phyloP scores from a whole-genome alignment of 75 land plant species.

The Adiantum capillusveneris region DNA sequence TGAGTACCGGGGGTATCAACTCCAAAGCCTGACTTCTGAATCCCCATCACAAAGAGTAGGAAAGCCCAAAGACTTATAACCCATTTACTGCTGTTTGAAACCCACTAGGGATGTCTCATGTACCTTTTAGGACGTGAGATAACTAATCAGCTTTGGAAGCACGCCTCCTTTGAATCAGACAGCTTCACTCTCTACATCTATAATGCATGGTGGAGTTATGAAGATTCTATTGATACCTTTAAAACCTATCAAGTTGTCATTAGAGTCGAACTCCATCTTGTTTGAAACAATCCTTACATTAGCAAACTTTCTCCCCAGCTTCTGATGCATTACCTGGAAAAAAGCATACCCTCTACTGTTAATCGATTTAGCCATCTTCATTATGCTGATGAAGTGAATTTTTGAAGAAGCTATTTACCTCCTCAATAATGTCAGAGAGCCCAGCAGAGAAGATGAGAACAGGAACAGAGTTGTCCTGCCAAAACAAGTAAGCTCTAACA shows the following conservation, averaged over 20 bases:
- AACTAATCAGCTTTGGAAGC: too few relatives aligned
- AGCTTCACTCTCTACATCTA: too few relatives aligned
- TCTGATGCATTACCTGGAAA: slow-evolving; percentile 79
- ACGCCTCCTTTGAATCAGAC: too few relatives aligned
- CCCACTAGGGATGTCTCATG: too few relatives aligned
- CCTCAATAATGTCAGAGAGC: slow-evolving; percentile 91
- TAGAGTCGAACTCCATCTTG: slow-evolving; percentile 68
- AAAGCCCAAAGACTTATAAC: too few relatives aligned
- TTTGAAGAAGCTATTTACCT: slow-evolving; percentile 37
- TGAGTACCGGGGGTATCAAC: too few relatives aligned
- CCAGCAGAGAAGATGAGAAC: slow-evolving; percentile 94
- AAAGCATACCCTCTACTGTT: neutral
- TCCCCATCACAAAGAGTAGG: too few relatives aligned
- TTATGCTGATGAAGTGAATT: neutral
- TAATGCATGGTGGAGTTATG: too few relatives aligned
- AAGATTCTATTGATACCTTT: slow-evolving; percentile 57
- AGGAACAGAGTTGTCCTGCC: slow-evolving; percentile 64
- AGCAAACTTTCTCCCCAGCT: slow-evolving; percentile 66
- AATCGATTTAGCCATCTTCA: neutral
- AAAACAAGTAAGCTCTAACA: slow-evolving; percentile 8
- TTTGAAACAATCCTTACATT: slow-evolving; percentile 87
- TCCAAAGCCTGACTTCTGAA: too few relatives aligned
- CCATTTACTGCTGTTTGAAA: too few relatives aligned
- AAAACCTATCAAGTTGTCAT: slow-evolving; percentile 62
- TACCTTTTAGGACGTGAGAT: too few relatives aligned